Conservation (phyloP, 139 green algal species). For the Ettlia oleoabundans region DNA sequence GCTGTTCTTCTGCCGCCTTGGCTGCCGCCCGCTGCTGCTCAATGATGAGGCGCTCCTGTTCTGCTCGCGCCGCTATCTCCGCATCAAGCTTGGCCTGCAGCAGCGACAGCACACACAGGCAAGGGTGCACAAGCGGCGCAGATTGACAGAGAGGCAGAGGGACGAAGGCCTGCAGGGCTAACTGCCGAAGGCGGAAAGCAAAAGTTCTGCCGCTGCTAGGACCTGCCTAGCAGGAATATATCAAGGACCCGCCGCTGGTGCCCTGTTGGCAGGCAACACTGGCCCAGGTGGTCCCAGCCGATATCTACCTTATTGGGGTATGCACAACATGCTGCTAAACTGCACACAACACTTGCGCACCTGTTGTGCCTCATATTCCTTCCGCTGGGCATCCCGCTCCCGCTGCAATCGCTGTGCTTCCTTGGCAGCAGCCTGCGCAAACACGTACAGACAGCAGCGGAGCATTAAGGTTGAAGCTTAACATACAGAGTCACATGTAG, state of each 20-base stretch:
- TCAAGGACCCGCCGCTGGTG: neutral
- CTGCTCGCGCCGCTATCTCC: constrained; percentile 31
- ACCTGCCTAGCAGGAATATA: neutral
- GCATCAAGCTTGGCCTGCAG: constrained; percentile 39
- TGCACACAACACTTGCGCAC: neutral
- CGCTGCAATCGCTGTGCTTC: constrained; percentile 23
- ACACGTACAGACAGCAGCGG: neutral
- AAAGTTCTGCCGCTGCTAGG: neutral
- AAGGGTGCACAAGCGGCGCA: neutral
- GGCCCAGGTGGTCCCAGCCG: no score
- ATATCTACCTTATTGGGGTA: no score
- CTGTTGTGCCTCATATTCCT: constrained; percentile 42
- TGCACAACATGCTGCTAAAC: no score
- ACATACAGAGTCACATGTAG: neutral
- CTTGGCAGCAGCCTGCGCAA: constrained; percentile 26
- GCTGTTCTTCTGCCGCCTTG: constrained; percentile 29
- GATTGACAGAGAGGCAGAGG: neutral
- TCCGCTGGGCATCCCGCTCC: constrained; percentile 22
- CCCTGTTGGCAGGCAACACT: no score
- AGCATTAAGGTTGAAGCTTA: neutral
- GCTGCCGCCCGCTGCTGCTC: constrained; percentile 36
- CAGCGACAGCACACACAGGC: neutral
- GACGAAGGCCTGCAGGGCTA: neutral
- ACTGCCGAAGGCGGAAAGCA: neutral
- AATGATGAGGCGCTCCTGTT: constrained; percentile 38